Base-by-base conservation (phyloP, 805 yeast species). In the Starmerella tilneyi region DNA sequence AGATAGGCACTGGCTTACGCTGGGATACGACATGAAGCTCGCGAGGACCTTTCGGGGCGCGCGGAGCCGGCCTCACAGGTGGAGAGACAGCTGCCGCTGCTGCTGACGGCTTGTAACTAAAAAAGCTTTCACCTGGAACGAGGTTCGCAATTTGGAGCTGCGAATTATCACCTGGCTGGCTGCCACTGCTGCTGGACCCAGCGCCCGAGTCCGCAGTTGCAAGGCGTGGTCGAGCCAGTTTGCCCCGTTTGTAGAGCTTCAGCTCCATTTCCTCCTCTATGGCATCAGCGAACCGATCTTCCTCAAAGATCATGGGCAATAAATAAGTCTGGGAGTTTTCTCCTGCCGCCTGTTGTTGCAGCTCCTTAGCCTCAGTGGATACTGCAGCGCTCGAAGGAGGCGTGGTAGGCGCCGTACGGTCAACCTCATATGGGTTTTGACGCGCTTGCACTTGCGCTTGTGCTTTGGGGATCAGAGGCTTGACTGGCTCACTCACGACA, bases 261-360 rank as follows among this genome's bases (percentile, higher is more conserved):
- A 49, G 30, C 21, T 61, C 62, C 40, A 62, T 53, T 43, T 62
- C 67, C 33, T 63, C 63, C 48, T 62, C 67, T 9, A 63, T 52
- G 13, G 66, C 64, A 43, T 61, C 66, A 2, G 66, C 64, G 46
- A 64, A 64, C 37, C 64, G 40, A 41, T 63, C 67, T 33, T 64
- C 68, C 40, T 65, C 68, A 41, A 65, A 65, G 21, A 64, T 63
- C 65, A 63, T 63, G 1, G 68, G 68, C 50, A 65, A 44, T 20
- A 62, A 46, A 41, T 56, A 59, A 11, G 44, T 48, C 33, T 45
- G 40, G 21, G 40, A 8, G 12, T 36, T 22, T 8, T 36, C 40
- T 9, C 5, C 13, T n/a, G 8, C 22, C 20, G 24, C n/a, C 29
- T n/a, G 30, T n/a, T 3, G n/a, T 11, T 15, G 22, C 17, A 9